phyloP scores from a whole-genome alignment of 2,329 filamentous ascomycete species.

The Teratosphaeria nubilosa region DNA sequence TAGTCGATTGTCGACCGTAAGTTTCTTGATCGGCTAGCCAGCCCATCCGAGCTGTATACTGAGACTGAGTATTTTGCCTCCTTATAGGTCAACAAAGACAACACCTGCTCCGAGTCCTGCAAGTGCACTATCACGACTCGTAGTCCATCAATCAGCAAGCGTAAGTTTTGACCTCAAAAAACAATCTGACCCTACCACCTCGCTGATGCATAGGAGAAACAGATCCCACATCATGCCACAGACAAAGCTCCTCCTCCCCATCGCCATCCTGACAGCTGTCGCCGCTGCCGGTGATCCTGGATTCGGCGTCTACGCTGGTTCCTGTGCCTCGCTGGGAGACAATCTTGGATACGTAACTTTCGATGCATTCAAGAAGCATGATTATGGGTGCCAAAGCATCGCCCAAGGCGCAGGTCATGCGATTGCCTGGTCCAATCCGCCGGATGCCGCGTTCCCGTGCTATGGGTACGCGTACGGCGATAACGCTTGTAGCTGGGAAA shows the following conservation, averaged over 20 bases:
- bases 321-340: background rate
- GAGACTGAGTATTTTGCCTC: no score
- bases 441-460: background rate
- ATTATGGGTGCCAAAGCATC: background rate
- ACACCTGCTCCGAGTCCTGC: no score
- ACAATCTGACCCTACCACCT: background rate
- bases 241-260: background rate
- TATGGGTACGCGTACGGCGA: background rate
- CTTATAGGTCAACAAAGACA: no score
- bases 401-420: background rate
- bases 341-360: background rate
- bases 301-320: background rate
- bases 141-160: background rate
- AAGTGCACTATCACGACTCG: no score
- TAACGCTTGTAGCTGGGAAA: background rate
- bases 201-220: background rate
- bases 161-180: background rate
- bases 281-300: no score
- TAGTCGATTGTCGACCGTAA: no score
- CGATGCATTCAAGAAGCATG: background rate
- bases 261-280: background rate
- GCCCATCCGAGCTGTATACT: no score
- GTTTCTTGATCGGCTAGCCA: no score
- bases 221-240: background rate
- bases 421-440: background rate